phyloP scores from a whole-genome alignment of 441 rosid genomes.

The Jatropha multifida region DNA sequence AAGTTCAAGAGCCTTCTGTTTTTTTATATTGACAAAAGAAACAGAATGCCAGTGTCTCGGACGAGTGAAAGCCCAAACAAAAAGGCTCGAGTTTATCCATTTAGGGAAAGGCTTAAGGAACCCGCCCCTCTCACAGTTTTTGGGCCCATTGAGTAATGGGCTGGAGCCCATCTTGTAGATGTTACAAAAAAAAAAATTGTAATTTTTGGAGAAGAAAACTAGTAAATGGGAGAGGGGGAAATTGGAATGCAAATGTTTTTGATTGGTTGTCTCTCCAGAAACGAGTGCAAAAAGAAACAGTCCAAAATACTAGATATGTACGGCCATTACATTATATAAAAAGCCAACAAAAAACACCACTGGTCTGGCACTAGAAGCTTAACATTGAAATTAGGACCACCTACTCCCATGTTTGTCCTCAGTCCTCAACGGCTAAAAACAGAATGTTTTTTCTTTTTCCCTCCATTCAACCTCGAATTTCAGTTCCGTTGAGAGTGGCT shows the following conservation, averaged over 20 bases:
- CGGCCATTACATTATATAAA: not conserved
- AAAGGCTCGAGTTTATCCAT: no score
- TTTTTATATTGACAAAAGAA: not conserved
- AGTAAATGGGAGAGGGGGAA: not conserved
- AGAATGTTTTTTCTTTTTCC: not conserved
- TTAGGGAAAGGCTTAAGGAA: no score
- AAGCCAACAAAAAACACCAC: not conserved
- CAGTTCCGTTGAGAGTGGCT: not conserved
- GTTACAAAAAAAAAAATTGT: no score
- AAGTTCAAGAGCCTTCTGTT: constrained; percentile 7
- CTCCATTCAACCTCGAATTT: constrained; percentile 16
- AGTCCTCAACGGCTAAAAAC: constrained; percentile 14
- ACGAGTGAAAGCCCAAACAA: no score
- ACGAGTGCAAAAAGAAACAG: not conserved
- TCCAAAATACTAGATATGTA: constrained; percentile 14
- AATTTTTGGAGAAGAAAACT: not conserved
- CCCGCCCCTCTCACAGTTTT: no score
- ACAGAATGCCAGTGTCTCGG: no score
- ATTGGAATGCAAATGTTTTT: not conserved
- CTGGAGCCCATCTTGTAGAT: no score
- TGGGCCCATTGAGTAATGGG: no score
- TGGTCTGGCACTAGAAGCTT: not conserved
- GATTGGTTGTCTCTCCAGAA: not conserved
- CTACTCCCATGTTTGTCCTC: constrained; percentile 4
- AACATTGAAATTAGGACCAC: constrained; percentile 5